Evolutionary conservation across 169 alveolate genomes (phyloP), one percentile per base, ranked within the genome.

Genomic region (Eimeria acervulina): DNA sequence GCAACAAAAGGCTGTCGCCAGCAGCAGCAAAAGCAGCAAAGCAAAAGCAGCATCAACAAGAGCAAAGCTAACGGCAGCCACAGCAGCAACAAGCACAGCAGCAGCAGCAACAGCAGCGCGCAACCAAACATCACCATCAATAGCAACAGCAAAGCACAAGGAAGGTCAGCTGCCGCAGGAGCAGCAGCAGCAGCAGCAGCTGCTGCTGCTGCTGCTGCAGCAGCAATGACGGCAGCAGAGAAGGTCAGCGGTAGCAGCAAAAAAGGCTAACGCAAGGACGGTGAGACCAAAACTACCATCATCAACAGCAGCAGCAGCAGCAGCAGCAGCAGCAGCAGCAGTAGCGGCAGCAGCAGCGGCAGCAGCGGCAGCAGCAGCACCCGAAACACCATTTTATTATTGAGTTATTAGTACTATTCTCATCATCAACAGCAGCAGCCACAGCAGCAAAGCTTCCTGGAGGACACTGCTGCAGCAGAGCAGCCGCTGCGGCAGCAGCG

Each of bases 161-260:
- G 55, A 47, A 55, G 66, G 66, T 55, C 2, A 17, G 66, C n/a
- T 55, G 66, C 15, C 66, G 66, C 15, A 55, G 66, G n/a, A 55
- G 74, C 74, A 61, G 74, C 74, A 47, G 74, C 38, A 2, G 74
- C 74, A 61, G 55, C 74, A 61, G 38, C 74, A 61, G 74, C 74
- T 23, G 74, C 36, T 23, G 74, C 74, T 23, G 36, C 74, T 23
- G 36, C 74, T 23, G 74, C 74, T 4, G 36, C 36, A 26, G 36
- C 74, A 61, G 74, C 74, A 61, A 36, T 36, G 26, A 36, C 74
- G 26, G 38, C 36, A 61, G 74, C 74, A 61, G 74, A 33, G 36
- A 3, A 19, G 74, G 36, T 19, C 74, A 72, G 55, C 59, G 3
- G 28, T 2, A 72, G 52, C 44, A 33, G 52, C 59, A 33, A 7